These are phyloP conservation scores for Cylindrotheca fusiformis DNA, from an alignment of 108 stramenopile genomes.

Conservation along the genomic window DNA sequence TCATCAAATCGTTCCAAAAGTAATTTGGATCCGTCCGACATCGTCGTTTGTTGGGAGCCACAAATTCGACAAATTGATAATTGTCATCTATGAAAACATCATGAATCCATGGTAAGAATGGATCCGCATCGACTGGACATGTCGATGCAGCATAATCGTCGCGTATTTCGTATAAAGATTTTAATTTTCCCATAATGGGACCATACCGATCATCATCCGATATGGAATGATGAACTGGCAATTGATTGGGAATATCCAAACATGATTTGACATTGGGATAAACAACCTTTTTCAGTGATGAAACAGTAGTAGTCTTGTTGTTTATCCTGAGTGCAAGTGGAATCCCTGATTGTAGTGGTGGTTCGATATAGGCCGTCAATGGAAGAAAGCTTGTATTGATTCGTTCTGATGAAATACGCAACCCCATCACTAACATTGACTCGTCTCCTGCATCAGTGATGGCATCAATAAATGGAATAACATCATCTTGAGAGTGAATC, in stretches of 20 bases:
- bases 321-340: conserved; percentile 48
- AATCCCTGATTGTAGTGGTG: conserved; percentile 33
- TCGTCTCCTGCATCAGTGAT: too few relatives aligned
- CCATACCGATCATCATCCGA: conserved; percentile 31
- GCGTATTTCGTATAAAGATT: conserved; percentile 24
- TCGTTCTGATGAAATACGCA: too few relatives aligned
- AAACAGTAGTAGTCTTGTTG: too few relatives aligned
- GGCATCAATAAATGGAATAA: too few relatives aligned
- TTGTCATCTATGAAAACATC: conserved; percentile 49
- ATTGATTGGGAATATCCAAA: conserved; percentile 49
- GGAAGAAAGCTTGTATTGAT: too few relatives aligned
- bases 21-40: conserved; percentile 40
- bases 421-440: too few relatives aligned
- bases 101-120: conserved; percentile 71
- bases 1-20: conserved; percentile 34
- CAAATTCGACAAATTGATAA: conserved; percentile 29
- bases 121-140: conserved; percentile 58
- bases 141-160: conserved; percentile 33
- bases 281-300: conserved; percentile 19
- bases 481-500: too few relatives aligned
- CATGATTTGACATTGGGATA: conserved; percentile 40
- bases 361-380: conserved; percentile 32
- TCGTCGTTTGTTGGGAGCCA: conserved; percentile 68
- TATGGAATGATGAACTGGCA: conserved; percentile 51
- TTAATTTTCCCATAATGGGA: conserved; percentile 24